Conservation (phyloP, 768 basidiomycete species). For the Boletus subcaerulescens region DNA sequence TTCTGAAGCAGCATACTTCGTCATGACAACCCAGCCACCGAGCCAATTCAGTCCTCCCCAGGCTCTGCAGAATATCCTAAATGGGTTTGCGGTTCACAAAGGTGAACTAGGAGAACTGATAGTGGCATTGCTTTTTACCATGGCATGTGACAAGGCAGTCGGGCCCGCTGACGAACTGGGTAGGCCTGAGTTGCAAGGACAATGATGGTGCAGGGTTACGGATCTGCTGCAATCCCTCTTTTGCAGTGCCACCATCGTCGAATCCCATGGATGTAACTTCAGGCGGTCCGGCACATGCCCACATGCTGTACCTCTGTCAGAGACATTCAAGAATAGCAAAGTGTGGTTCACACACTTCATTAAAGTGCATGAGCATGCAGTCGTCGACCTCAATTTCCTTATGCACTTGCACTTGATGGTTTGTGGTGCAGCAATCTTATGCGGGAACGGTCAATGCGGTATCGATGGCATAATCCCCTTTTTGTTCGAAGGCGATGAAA, state of each 20-base stretch:
- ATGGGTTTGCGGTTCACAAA: background rate
- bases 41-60: background rate
- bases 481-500: background rate
- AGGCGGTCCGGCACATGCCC: no score
- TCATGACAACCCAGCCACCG: background rate
- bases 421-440: no score
- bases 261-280: no score
- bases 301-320: no score
- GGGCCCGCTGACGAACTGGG: no score
- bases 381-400: no score
- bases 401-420: no score
- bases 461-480: background rate
- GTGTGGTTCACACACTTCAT: no score
- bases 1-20: background rate
- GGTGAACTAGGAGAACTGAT: background rate
- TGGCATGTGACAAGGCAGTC: background rate
- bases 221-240: background rate
- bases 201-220: background rate
- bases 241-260: background rate
- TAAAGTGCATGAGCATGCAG: no score
- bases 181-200: no score
- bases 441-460: no score
- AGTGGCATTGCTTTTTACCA: background rate
- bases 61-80: background rate
- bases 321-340: no score